phyloP scores from a whole-genome alignment of 148 eudicot genomes.

The Rhododendron griersonianum region DNA sequence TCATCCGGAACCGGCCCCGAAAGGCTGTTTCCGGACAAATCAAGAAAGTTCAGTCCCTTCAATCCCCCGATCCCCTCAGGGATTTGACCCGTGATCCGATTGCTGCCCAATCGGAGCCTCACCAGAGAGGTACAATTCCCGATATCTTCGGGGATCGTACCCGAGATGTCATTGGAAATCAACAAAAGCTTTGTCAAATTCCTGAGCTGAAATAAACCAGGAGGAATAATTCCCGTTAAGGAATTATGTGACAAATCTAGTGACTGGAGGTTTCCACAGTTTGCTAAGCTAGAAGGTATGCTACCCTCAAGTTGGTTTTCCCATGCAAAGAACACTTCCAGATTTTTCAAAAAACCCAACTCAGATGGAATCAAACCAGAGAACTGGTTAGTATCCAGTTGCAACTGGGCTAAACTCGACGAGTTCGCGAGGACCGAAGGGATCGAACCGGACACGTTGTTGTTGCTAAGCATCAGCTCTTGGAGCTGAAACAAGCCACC shows the following conservation, averaged over 20 bases:
- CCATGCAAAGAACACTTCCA: constrained; percentile 74
- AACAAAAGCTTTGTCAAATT: constrained; percentile 68
- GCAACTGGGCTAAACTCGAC: constrained; percentile 45
- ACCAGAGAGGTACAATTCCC: constrained; percentile 17
- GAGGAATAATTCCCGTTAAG: constrained; percentile 58
- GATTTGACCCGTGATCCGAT: constrained; percentile 48
- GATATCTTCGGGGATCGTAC: constrained; percentile 40
- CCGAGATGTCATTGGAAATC: constrained; percentile 70
- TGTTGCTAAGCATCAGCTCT: constrained; percentile 75
- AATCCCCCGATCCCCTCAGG: constrained; percentile 61
- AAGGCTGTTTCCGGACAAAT: constrained; percentile 56
- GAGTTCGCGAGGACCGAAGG: constrained; percentile 54
- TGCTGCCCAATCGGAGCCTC: constrained; percentile 30
- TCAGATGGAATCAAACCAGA: constrained; percentile 61
- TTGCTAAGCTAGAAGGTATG: constrained; percentile 51
- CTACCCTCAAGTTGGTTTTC: constrained; percentile 74
- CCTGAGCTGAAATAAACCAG: constrained; percentile 46
- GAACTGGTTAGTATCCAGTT: constrained; percentile 67
- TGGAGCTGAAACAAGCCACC: constrained; percentile 43
- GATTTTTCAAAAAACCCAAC: constrained; percentile 44
- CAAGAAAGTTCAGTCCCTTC: constrained; percentile 58
- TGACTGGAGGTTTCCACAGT: constrained; percentile 48
- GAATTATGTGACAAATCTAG: constrained; percentile 67
- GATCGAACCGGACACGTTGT: constrained; percentile 74
- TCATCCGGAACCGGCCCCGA: constrained; percentile 60